Percentiles rank a stretch among this genome's conserved stretches.
These are phyloP conservation scores for Russula earlei DNA, from an alignment of 768 basidiomycete species.

Conservation along the genomic window DNA sequence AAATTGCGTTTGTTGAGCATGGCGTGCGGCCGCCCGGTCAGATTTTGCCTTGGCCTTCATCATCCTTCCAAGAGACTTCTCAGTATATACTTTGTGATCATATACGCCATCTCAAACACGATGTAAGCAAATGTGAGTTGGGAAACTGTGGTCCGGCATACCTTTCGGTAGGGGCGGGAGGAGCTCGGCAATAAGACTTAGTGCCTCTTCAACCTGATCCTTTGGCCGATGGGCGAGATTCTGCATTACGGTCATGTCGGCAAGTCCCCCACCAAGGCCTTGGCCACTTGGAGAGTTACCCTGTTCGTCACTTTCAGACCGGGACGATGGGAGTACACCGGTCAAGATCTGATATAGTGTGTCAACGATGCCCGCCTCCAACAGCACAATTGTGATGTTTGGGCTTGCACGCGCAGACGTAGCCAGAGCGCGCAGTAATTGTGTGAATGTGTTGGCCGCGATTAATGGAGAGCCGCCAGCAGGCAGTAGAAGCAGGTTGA, in stretches of 20 bases:
- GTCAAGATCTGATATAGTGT: slow-evolving; percentile 93
- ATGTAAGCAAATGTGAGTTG: neutral
- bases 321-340: slow-evolving; percentile 74
- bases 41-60: slow-evolving; percentile 78
- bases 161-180: slow-evolving; percentile 92
- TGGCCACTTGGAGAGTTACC: slow-evolving; percentile 56
- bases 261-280: slow-evolving; percentile 78
- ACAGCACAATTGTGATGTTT: slow-evolving; percentile 72
- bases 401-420: slow-evolving; percentile 84
- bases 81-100: slow-evolving; percentile 83
- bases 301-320: slow-evolving; percentile 46
- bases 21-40: slow-evolving; percentile 62
- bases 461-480: slow-evolving; percentile 82
- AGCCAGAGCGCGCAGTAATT: slow-evolving; percentile 77
- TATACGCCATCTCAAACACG: slow-evolving; percentile 75
- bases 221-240: slow-evolving; percentile 94
- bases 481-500: slow-evolving; percentile 78
- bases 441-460: slow-evolving; percentile 79
- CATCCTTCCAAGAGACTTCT: slow-evolving; percentile 70
- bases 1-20: slow-evolving; percentile 27
- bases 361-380: slow-evolving; percentile 89
- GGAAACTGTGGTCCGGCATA: slow-evolving; percentile 25
- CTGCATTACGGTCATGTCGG: slow-evolving; percentile 97
- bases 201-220: slow-evolving; percentile 92
- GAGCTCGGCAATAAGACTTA: slow-evolving; percentile 82